These are phyloP conservation scores for Solanum hybrid DNA, from an alignment of 305 asterid species.

Conservation along the genomic window DNA sequence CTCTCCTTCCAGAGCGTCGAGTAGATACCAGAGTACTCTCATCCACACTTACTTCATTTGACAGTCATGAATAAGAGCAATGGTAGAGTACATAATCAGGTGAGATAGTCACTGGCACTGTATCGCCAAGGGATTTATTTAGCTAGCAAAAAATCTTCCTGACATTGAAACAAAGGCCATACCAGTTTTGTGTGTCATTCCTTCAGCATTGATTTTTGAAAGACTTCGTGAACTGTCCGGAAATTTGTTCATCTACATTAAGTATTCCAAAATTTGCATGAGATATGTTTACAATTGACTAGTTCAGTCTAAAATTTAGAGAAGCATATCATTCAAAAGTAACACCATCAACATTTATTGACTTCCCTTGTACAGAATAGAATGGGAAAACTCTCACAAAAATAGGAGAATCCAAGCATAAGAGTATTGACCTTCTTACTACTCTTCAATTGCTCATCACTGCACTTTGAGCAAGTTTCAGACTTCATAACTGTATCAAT, in stretches of 20 bases:
- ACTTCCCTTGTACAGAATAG: not conserved
- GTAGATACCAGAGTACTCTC: constrained; percentile 41
- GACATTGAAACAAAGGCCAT: constrained; percentile 8
- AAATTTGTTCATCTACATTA: constrained; percentile 31
- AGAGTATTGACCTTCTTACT: constrained; percentile 29
- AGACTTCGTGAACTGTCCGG: constrained; percentile 21
- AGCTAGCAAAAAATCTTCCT: not conserved
- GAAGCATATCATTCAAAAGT: not conserved
- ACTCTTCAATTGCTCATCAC: constrained; percentile 22
- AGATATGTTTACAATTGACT: constrained; percentile 4
- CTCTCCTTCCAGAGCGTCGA: constrained; percentile 60
- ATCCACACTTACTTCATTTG: constrained; percentile 35
- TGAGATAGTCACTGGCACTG: not conserved
- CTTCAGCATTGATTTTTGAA: constrained; percentile 26
- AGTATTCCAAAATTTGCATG: constrained; percentile 27
- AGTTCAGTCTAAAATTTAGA: not conserved
- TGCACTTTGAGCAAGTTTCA: constrained; percentile 20
- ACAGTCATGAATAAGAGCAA: constrained; percentile 27
- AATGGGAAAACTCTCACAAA: not conserved
- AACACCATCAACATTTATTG: not conserved
- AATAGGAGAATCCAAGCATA: not conserved
- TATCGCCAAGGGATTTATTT: not conserved
- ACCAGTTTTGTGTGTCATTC: constrained; percentile 37
- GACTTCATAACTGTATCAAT: constrained; percentile 21
- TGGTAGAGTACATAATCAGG: not conserved